Evolutionary conservation across 139 green algal species (phyloP).

Genomic region (Chlamydomonas sphaeroides): DNA sequence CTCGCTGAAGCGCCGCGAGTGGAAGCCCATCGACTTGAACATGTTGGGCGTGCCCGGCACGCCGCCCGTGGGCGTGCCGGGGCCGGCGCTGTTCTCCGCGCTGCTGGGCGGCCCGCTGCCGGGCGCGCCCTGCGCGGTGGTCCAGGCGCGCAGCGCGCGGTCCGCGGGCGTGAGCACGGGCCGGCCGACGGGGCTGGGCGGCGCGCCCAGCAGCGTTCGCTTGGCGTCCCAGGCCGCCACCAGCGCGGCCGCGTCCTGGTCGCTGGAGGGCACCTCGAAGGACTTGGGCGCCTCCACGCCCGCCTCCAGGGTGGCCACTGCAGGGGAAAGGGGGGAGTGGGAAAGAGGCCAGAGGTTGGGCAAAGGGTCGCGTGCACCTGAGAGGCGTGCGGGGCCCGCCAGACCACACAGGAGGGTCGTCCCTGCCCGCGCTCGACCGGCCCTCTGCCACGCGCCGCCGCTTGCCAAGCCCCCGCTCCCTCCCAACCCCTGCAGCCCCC

Average conservation of each 20-base stretch:
- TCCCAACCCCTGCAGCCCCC: too few species aligned
- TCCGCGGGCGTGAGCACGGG: background rate
- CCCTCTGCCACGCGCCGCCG: background rate
- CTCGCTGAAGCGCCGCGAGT: background rate
- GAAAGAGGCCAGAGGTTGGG: too few species aligned
- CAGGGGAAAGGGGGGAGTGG: too few species aligned
- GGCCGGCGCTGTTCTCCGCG: background rate
- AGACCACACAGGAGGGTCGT: too few species aligned
- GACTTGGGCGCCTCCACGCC: background rate
- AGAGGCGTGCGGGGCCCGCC: too few species aligned
- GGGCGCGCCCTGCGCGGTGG: background rate
- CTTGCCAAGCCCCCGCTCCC: background rate
- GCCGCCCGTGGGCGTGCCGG: background rate
- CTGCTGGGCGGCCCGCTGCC: background rate
- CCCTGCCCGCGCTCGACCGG: too few species aligned
- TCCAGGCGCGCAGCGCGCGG: constrained; percentile 22
- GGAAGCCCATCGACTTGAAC: too few species aligned
- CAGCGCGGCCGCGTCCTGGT: background rate
- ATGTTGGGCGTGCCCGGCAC: background rate
- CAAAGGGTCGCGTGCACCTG: too few species aligned
- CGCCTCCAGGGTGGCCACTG: background rate
- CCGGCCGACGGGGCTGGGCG: background rate
- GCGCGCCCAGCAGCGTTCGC: constrained; percentile 13
- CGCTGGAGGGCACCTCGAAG: background rate
- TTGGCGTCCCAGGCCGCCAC: background rate